Conservation (phyloP, 371 early-diverging fungal species). For the Rhizopus arrhizus region DNA sequence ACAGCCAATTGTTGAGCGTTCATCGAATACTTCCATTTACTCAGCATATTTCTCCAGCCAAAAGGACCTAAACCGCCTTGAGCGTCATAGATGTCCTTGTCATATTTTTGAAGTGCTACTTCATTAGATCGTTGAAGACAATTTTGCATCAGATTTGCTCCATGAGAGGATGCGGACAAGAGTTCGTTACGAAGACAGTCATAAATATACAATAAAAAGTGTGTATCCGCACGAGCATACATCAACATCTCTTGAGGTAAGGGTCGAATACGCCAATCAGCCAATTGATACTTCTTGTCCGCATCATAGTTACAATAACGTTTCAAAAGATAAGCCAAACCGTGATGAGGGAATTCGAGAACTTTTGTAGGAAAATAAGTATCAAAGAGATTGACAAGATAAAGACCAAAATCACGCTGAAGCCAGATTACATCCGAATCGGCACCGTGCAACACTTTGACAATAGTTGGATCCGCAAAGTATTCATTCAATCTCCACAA, state of each 20-base stretch:
- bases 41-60: slow-evolving; percentile 78
- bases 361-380: slow-evolving; percentile 91
- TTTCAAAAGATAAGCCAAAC: slow-evolving; percentile 83
- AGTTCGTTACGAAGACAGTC: slow-evolving; percentile 89
- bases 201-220: slow-evolving; percentile 92
- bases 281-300: slow-evolving; percentile 93
- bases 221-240: slow-evolving; percentile 96
- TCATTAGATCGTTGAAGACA: slow-evolving; percentile 71
- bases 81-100: slow-evolving; percentile 82
- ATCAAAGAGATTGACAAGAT: slow-evolving; percentile 95
- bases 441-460: slow-evolving; percentile 97
- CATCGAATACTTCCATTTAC: slow-evolving; percentile 68
- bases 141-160: slow-evolving; percentile 65
- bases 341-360: slow-evolving; percentile 71
- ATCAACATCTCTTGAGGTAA: slow-evolving; percentile 87
- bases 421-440: slow-evolving; percentile 96
- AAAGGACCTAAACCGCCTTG: slow-evolving; percentile 68
- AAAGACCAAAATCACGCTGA: slow-evolving; percentile 95
- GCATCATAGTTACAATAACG: slow-evolving; percentile 78
- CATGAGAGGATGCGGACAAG: slow-evolving; percentile 50
- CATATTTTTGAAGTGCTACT: slow-evolving; percentile 67
- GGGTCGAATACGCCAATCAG: slow-evolving; percentile 97
- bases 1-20: slow-evolving; percentile 70
- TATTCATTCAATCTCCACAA: slow-evolving; percentile 78
- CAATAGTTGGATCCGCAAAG: slow-evolving; percentile 85